A percentile compares a stretch with the other conserved stretches of the same genome.
Evolutionary conservation across 179 eudicot genomes (phyloP).

Genomic region (Vitellaria paradoxa): DNA sequence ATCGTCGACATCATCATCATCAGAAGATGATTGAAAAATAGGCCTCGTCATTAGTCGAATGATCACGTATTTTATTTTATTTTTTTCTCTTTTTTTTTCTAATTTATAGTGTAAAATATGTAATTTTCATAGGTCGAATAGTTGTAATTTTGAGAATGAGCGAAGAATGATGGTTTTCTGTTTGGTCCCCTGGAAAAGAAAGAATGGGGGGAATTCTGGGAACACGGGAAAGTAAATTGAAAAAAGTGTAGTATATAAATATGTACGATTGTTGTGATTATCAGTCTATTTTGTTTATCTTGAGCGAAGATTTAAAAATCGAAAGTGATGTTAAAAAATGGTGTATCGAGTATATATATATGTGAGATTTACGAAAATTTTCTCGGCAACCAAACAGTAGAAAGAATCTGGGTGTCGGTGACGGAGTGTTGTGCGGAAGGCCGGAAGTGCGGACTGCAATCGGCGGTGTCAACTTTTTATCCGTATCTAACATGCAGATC

Average conservation of each 20-base stretch:
- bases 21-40: background rate
- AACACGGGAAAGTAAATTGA: background rate
- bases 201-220: background rate
- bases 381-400: slow-evolving; percentile 9
- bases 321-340: background rate
- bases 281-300: background rate
- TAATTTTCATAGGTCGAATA: background rate
- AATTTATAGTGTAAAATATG: background rate
- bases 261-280: background rate
- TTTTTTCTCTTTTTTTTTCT: background rate
- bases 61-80: background rate
- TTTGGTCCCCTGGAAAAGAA: too few relatives aligned
- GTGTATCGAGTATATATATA: background rate
- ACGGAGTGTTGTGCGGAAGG: background rate
- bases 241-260: background rate
- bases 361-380: background rate
- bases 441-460: background rate
- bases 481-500: too few relatives aligned
- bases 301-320: background rate
- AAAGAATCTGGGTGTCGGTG: background rate
- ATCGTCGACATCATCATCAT: slow-evolving; percentile 2
- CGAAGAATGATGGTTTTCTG: background rate
- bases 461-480: background rate
- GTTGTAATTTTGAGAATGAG: background rate
- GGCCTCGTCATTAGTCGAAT: background rate